phyloP scores from a whole-genome alignment of 495 filamentous ascomycete genomes.

The Podospora sp. region DNA sequence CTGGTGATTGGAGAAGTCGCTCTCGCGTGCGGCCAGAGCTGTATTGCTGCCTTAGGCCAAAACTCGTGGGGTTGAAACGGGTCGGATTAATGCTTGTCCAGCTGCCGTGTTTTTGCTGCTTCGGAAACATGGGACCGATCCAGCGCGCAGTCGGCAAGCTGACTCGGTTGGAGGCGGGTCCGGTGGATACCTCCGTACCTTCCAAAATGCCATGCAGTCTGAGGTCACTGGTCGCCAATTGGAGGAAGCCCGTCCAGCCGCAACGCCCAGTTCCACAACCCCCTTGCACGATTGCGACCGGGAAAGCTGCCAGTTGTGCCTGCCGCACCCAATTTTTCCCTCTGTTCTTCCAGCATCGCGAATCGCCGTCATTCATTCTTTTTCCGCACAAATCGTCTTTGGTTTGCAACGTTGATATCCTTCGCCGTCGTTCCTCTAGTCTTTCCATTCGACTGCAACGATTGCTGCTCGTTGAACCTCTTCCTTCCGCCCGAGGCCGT shows the following conservation, averaged over 20 bases:
- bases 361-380: neutral
- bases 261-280: slow-evolving; percentile 4
- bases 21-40: neutral
- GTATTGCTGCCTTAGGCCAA: slow-evolving; percentile 17
- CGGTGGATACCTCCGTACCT: neutral
- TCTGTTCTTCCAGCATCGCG: neutral
- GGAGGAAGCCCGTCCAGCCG: neutral
- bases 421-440: neutral
- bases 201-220: slow-evolving; percentile 22
- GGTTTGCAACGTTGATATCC: neutral
- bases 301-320: neutral
- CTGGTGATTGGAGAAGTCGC: slow-evolving; percentile 17
- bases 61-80: neutral
- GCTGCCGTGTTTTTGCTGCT: neutral
- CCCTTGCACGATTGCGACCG: neutral
- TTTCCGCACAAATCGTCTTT: neutral
- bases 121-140: neutral
- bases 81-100: neutral
- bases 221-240: slow-evolving; percentile 30
- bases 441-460: neutral
- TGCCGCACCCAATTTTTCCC: slow-evolving; percentile 6
- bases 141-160: neutral
- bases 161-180: neutral
- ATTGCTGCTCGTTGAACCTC: neutral
- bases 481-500: neutral